phyloP scores from a whole-genome alignment of 106 monocot genomes.

The Acorus calamus region DNA sequence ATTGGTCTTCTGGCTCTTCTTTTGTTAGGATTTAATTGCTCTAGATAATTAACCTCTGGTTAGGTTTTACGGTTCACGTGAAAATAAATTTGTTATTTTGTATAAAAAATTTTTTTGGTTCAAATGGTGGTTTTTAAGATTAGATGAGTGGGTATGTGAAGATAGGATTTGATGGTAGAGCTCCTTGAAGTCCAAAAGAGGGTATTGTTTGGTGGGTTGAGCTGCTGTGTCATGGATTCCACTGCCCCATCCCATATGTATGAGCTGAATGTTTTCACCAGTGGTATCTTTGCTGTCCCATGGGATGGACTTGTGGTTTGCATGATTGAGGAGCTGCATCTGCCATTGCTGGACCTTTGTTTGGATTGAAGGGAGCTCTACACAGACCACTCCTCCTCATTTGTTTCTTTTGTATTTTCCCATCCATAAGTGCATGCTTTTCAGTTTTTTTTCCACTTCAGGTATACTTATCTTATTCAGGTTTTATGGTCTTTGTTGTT shows the following conservation, averaged over 20 bases:
- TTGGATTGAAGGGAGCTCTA: constrained; percentile 74
- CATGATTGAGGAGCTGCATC: constrained; percentile 43
- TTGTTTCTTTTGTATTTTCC: background rate
- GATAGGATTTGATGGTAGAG: constrained; percentile 20
- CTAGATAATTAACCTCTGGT: too few relatives aligned
- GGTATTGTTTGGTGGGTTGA: constrained; percentile 18
- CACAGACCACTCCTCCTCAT: background rate
- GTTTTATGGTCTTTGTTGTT: too few relatives aligned
- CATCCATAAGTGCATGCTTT: too few relatives aligned
- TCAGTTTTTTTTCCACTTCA: too few relatives aligned
- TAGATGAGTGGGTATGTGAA: too few relatives aligned
- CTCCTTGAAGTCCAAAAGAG: constrained; percentile 40
- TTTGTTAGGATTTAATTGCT: too few relatives aligned
- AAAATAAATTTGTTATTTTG: too few relatives aligned
- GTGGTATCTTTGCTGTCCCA: too few relatives aligned
- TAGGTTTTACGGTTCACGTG: too few relatives aligned
- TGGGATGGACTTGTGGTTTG: constrained; percentile 52
- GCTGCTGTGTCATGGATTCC: constrained; percentile 59
- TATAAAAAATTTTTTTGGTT: background rate
- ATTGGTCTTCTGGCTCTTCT: too few relatives aligned
- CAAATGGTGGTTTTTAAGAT: background rate
- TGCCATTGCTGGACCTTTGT: constrained; percentile 21
- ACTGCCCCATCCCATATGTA: constrained; percentile 34
- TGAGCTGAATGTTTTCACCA: too few relatives aligned
- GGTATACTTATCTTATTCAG: too few relatives aligned